Evolutionary conservation across 257 asterid species (phyloP).

Genomic region (Nicotiana knightiana): DNA sequence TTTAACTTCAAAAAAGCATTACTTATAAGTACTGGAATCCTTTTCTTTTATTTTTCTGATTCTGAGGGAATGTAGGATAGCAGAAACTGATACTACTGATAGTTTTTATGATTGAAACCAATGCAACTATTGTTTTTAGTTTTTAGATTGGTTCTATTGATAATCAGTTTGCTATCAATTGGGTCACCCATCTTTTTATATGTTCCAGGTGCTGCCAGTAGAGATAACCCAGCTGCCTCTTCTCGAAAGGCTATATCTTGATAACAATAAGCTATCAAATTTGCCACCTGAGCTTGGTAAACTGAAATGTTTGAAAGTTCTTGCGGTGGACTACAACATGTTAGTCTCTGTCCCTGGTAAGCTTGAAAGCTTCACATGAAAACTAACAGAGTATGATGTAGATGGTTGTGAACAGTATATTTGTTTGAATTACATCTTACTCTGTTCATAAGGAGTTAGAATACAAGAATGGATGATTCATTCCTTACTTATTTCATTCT

Average conservation of each 20-base stretch:
- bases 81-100: not conserved
- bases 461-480: constrained; percentile 3
- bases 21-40: not conserved
- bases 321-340: constrained; percentile 83
- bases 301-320: constrained; percentile 82
- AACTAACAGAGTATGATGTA: not conserved
- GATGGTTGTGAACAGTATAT: not conserved
- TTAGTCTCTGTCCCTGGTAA: constrained; percentile 92
- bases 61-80: not conserved
- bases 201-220: constrained; percentile 68
- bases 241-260: constrained; percentile 93
- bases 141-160: not conserved
- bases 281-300: constrained; percentile 97
- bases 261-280: constrained; percentile 74
- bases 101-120: not conserved
- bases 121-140: not conserved
- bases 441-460: not conserved
- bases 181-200: constrained; percentile 1
- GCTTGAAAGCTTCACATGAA: constrained; percentile 14
- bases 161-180: not conserved
- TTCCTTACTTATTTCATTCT: constrained; percentile 19
- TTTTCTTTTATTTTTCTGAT: not conserved
- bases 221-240: constrained; percentile 84
- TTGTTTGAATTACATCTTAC: not conserved
- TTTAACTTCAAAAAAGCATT: not conserved